phyloP scores from a whole-genome alignment of 441 rosid species.

The Euphorbia schlechtendalii region DNA sequence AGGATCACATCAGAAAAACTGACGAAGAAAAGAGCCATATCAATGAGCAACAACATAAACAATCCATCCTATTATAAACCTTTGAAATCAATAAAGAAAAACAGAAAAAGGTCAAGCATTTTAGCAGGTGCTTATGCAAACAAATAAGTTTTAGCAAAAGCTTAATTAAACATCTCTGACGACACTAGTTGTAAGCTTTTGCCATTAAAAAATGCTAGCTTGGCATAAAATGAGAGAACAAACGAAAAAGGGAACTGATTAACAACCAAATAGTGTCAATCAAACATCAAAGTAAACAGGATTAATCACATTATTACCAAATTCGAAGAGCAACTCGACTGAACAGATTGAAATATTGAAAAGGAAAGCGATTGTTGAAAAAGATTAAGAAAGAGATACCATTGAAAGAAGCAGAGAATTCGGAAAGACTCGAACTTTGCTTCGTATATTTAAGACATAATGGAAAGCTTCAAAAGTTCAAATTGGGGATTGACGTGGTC shows the following conservation, averaged over 20 bases:
- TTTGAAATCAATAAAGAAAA: background rate
- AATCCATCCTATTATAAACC: background rate
- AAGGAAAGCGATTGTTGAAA: background rate
- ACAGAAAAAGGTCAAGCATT: too few relatives aligned
- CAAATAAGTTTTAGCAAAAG: too few relatives aligned
- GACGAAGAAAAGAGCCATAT: background rate
- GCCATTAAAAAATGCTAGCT: too few relatives aligned
- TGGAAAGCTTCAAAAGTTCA: too few relatives aligned
- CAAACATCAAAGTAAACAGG: background rate
- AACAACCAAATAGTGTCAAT: background rate
- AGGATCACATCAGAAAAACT: background rate
- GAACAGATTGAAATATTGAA: background rate
- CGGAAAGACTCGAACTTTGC: conserved; percentile 1
- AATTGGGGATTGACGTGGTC: too few relatives aligned
- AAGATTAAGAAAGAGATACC: conserved; percentile 14
- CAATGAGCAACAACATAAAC: background rate
- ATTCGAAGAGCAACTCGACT: background rate
- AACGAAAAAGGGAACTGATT: background rate
- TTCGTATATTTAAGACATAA: background rate
- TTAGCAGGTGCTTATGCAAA: too few relatives aligned
- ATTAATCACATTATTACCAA: background rate
- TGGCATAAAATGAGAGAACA: too few relatives aligned
- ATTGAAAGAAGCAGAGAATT: conserved; percentile 24
- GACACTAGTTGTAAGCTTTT: too few relatives aligned
- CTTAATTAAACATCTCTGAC: too few relatives aligned